These are phyloP conservation scores for Vaccinium corymbosum DNA, from an alignment of 148 eudicot genomes.

Conservation along the genomic window DNA sequence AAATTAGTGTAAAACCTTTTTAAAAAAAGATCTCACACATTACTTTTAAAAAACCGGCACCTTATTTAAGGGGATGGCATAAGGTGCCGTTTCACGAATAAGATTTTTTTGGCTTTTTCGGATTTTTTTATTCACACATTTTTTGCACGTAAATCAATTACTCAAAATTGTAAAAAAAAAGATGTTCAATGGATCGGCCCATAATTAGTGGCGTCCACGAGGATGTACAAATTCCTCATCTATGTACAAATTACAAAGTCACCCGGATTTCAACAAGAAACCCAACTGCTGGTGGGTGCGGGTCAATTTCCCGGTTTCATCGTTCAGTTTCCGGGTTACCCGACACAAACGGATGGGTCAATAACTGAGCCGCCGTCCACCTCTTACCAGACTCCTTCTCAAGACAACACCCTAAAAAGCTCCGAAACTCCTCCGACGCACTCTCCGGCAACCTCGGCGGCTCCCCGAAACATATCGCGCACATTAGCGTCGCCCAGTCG, in stretches of 20 bases:
- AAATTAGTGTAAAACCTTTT: no score
- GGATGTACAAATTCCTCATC: no score
- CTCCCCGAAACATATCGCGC: conserved; percentile 91
- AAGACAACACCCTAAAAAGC: conserved; percentile 45
- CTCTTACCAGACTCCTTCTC: conserved; percentile 49
- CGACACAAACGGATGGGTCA: conserved; percentile 38
- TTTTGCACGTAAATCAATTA: no score
- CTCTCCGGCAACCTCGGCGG: conserved; percentile 54
- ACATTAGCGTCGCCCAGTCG: conserved; percentile 95
- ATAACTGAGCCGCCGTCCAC: conserved; percentile 36
- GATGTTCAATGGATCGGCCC: no score
- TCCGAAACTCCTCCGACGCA: conserved; percentile 34
- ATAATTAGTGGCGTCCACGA: no score
- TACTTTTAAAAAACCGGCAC: no score
- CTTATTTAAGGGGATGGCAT: no score
- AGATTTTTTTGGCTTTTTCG: no score
- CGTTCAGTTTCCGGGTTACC: background rate
- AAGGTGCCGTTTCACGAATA: no score
- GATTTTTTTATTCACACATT: no score
- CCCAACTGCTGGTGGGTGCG: background rate
- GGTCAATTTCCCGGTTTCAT: background rate
- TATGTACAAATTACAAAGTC: background rate
- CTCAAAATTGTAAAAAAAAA: no score
- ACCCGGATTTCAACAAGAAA: background rate
- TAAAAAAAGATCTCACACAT: no score